A percentile compares a stretch with the other conserved stretches of the same genome.
Evolutionary conservation across 2,329 filamentous ascomycete species (phyloP).

Genomic region (Cytospora piceae): DNA sequence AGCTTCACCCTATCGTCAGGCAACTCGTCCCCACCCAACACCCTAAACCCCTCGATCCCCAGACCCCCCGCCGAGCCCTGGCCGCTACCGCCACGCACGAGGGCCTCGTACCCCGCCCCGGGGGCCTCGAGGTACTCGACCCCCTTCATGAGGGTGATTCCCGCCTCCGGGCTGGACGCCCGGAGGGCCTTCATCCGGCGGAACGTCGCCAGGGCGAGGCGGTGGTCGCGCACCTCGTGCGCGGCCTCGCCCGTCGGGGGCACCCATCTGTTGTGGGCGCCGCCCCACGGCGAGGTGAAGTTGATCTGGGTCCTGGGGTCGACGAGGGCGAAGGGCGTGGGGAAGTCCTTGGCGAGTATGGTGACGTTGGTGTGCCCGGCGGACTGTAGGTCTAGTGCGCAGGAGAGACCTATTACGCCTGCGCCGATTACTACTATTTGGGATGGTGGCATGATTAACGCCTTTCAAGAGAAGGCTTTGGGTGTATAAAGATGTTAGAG

Average conservation of each 20-base stretch:
- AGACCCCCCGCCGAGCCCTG: constrained; percentile 36
- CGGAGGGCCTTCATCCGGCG: constrained; percentile 44
- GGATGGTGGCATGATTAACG: neutral
- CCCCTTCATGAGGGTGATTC: constrained; percentile 53
- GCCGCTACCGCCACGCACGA: constrained; percentile 38
- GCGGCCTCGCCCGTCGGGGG: constrained; percentile 39
- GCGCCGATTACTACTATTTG: constrained; percentile 44
- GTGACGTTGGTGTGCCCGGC: constrained; percentile 43
- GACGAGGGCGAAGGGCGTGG: constrained; percentile 50
- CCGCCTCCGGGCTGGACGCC: constrained; percentile 42
- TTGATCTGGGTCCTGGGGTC: constrained; percentile 48
- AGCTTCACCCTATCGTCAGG: constrained; percentile 47
- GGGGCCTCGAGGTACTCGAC: constrained; percentile 58
- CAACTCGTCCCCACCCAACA: constrained; percentile 43
- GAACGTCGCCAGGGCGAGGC: constrained; percentile 48
- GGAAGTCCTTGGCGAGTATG: constrained; percentile 52
- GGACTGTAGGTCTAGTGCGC: constrained; percentile 50
- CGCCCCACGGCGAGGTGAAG: constrained; percentile 62
- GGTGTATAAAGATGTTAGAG: neutral
- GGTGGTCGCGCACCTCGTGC: constrained; percentile 45
- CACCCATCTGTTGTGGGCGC: constrained; percentile 59
- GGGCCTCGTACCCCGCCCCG: constrained; percentile 43
- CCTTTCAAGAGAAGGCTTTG: neutral
- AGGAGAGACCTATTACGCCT: constrained; percentile 56
- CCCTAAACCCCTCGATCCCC: constrained; percentile 44